A percentile compares a stretch with the other conserved stretches of the same genome.
phyloP scores from a whole-genome alignment of 2,329 filamentous ascomycete species.

The Periconia macrospinosa region DNA sequence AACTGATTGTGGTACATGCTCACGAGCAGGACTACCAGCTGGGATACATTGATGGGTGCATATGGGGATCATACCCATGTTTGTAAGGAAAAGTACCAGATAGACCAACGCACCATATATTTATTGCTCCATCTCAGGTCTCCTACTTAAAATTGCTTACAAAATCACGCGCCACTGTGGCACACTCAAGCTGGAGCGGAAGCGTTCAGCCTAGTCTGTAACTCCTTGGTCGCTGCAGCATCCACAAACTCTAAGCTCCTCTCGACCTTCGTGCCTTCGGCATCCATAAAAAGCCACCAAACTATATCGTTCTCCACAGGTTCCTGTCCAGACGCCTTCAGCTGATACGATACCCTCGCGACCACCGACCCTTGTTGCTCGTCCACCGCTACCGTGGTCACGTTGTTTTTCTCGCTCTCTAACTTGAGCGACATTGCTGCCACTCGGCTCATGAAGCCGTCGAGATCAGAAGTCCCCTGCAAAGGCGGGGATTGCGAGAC shows the following conservation, averaged over 20 bases:
- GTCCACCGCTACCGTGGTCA: constrained; percentile 30
- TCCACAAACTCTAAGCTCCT: constrained; percentile 38
- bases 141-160: too few relatives aligned
- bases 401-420: constrained; percentile 21
- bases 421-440: constrained; percentile 22
- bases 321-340: constrained; percentile 21
- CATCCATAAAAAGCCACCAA: constrained; percentile 33
- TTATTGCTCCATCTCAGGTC: too few relatives aligned
- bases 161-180: too few relatives aligned
- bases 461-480: not conserved
- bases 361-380: constrained; percentile 20
- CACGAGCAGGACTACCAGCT: too few relatives aligned
- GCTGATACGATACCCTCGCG: constrained; percentile 26
- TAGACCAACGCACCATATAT: too few relatives aligned
- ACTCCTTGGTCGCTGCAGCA: constrained; percentile 21
- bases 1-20: too few relatives aligned
- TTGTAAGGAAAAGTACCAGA: too few relatives aligned
- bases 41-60: too few relatives aligned
- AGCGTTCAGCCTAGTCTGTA: constrained; percentile 16
- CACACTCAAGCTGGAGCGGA: too few relatives aligned
- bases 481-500: constrained; percentile 11
- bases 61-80: too few relatives aligned
- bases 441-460: constrained; percentile 27
- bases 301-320: constrained; percentile 35
- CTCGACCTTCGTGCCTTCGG: constrained; percentile 18